Evolutionary conservation across 495 filamentous ascomycete species (phyloP).

Genomic region (Rhizodiscina lignyota): DNA sequence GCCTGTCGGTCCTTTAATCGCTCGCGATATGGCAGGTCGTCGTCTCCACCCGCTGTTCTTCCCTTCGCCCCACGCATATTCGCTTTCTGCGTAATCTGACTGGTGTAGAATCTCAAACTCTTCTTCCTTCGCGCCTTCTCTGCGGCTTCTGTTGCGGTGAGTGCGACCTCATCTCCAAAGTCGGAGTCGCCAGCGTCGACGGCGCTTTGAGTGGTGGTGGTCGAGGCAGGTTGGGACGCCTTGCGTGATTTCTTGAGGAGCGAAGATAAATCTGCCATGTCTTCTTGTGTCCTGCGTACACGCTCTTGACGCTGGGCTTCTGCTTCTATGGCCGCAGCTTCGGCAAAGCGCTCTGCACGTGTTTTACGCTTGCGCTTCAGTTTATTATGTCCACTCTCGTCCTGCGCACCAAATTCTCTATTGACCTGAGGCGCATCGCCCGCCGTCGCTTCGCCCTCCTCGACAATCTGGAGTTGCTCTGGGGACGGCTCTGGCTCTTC

Average conservation of each 20-base stretch:
- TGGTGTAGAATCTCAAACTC: conserved; percentile 87
- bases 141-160: conserved; percentile 47
- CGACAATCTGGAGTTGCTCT: background rate
- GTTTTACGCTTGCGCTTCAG: conserved; percentile 21
- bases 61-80: conserved; percentile 72
- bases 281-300: conserved; percentile 41
- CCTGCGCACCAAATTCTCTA: background rate
- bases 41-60: conserved; percentile 74
- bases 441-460: conserved; percentile 7
- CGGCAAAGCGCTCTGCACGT: conserved; percentile 33
- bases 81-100: conserved; percentile 82
- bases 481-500: conserved; percentile 14
- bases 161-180: conserved; percentile 47
- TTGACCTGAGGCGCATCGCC: conserved; percentile 2
- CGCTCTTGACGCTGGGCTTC: conserved; percentile 39
- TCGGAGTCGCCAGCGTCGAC: conserved; percentile 35
- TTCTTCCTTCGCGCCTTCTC: conserved; percentile 79
- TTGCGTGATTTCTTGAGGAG: conserved; percentile 20
- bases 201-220: conserved; percentile 1
- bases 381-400: conserved; percentile 16
- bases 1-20: conserved; percentile 69
- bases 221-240: conserved; percentile 14
- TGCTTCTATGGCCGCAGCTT: conserved; percentile 33
- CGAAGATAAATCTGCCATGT: conserved; percentile 45
- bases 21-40: conserved; percentile 81